Evolutionary conservation across 1,284 basidiomycete species (phyloP), one percentile per base, ranked within the genome.

Genomic region (Ceratobasidium papillatum): DNA sequence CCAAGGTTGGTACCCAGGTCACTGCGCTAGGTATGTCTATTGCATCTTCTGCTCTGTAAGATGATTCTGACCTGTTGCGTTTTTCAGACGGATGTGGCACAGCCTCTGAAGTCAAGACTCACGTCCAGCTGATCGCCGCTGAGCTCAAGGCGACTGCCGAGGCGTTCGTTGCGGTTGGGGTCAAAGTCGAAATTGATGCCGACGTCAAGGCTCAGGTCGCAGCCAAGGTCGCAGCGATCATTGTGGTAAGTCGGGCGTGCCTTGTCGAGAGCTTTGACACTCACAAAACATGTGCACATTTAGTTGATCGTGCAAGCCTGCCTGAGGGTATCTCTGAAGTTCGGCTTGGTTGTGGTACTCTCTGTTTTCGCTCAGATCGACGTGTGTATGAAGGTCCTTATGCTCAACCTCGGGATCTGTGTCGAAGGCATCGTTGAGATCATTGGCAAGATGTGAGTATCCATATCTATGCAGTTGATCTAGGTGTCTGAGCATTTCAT

Each of bases 261-360:
- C 3, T 65, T 25, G 9, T 25, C 12, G 61, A 43, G 43, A 43
- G 61, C 2, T 1, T 17, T n/a, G n/a, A 1, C 41, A 2, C 14
- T 43, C 3, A 5, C 17, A 3, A 17, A n/a, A n/a, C n/a, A 9
- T 62, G 5, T 8, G 8, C 3, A n/a, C 19, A 7, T 38, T 2
- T 41, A 63, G 61, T 17, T 63, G 7, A 63, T 63, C 22, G 38
- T 45, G 3, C 36, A 63, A 2, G 61, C 61, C 14, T 63, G 61
- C 38, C 8, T 63, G 11, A 22, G 12, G 7, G 19, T 63, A 2
- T 63, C 5, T 22, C 2, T 45, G 36, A 63, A 47, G 61, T 41
- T 63, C 17, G 61, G 61, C 17, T 12, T 63, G 12, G 38, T 19
- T 1, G 61, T 30, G 14, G 17, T 63, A 2, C 38, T 63, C 14